Conservation (phyloP, 768 basidiomycete genomes). For the Bullera alba region DNA sequence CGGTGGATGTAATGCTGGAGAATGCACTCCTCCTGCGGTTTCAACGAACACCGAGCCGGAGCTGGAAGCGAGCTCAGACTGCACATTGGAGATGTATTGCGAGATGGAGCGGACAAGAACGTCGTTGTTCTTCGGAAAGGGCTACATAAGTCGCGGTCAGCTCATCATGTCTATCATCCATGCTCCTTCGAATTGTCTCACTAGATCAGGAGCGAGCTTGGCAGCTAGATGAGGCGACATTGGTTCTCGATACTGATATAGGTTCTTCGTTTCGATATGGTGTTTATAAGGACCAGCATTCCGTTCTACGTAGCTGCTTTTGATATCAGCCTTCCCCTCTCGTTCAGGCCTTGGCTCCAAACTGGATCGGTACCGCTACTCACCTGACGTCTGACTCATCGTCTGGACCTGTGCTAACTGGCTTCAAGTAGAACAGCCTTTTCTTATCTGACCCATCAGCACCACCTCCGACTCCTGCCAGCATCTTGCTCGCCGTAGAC, state of each 20-base stretch:
- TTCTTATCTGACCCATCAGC: slow-evolving; percentile 39
- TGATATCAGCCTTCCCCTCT: slow-evolving; percentile 3
- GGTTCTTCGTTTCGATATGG: slow-evolving; percentile 58
- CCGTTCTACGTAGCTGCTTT: slow-evolving; percentile 62
- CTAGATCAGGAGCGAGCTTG: slow-evolving; percentile 42
- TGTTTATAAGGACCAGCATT: slow-evolving; percentile 29
- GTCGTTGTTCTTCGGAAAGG: slow-evolving; percentile 57
- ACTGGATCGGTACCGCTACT: neutral
- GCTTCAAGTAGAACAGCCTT: slow-evolving; percentile 56
- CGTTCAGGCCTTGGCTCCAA: neutral
- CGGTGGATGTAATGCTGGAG: slow-evolving; percentile 71
- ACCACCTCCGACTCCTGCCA: slow-evolving; percentile 7
- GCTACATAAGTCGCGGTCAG: slow-evolving; percentile 15
- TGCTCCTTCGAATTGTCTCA: slow-evolving; percentile 19
- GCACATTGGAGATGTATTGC: slow-evolving; percentile 57
- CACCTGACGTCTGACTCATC: slow-evolving; percentile 81
- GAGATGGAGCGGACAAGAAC: slow-evolving; percentile 62
- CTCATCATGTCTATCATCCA: neutral
- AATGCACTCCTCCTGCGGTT: slow-evolving; percentile 94
- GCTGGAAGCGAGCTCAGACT: slow-evolving; percentile 27
- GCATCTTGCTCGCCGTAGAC: slow-evolving; percentile 56
- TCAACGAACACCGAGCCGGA: slow-evolving; percentile 68
- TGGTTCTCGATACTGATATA: slow-evolving; percentile 78
- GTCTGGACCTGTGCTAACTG: slow-evolving; percentile 77
- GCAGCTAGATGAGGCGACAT: slow-evolving; percentile 91